A percentile compares a stretch with the other conserved stretches of the same genome.
phyloP scores from a whole-genome alignment of 148 eudicot genomes.

The Rhododendron molle region DNA sequence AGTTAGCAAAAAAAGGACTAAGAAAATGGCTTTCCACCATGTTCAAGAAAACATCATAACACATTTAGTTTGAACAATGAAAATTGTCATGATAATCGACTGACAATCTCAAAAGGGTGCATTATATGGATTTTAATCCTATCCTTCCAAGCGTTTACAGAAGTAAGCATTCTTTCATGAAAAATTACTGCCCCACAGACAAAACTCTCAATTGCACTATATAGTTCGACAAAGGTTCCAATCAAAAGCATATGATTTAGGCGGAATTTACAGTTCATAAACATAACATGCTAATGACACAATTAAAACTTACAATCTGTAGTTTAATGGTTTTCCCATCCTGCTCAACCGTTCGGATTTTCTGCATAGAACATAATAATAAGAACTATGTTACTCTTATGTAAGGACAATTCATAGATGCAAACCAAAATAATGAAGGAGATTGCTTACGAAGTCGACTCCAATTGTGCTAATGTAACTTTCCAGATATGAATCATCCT shows the following conservation, averaged over 20 bases:
- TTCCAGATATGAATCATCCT: conserved; percentile 87
- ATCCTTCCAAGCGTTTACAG: not conserved
- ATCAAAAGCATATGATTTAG: not conserved
- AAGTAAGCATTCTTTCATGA: not conserved
- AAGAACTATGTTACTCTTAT: not conserved
- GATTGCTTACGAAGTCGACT: conserved; percentile 67
- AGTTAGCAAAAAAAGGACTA: not conserved
- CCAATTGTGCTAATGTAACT: conserved; percentile 93
- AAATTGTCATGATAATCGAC: not conserved
- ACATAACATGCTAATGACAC: not conserved
- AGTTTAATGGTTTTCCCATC: conserved; percentile 77
- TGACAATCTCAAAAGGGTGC: not conserved
- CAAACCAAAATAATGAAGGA: not conserved
- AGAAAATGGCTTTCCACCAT: not conserved
- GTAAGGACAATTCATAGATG: not conserved
- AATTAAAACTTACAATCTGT: conserved; percentile 58
- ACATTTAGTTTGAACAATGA: not conserved
- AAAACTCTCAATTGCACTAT: not conserved
- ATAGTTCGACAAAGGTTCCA: not conserved
- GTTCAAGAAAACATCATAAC: not conserved
- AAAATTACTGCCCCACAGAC: not conserved
- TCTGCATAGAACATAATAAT: conserved; percentile 32
- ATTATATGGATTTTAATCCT: not conserved
- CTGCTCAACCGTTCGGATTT: conserved; percentile 77
- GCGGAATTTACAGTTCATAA: not conserved